Evolutionary conservation across 2,329 filamentous ascomycete genomes (phyloP).

Genomic region (Alternaria brassicae): DNA sequence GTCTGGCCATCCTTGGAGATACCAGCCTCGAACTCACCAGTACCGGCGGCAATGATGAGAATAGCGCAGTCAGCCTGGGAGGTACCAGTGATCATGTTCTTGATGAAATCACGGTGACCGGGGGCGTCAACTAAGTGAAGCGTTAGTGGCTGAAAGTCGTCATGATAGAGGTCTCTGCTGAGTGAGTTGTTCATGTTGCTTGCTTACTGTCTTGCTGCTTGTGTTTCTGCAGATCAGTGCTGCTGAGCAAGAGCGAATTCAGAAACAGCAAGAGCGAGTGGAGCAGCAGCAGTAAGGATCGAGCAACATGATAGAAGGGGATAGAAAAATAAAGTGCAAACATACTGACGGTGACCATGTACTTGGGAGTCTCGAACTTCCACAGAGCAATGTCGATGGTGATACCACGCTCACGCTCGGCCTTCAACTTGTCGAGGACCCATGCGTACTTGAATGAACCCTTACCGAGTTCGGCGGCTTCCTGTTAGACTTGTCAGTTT

Average conservation of each 20-base stretch:
- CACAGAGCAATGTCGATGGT: slow-evolving; percentile 99
- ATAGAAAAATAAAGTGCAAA: background rate
- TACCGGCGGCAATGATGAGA: slow-evolving; percentile 99
- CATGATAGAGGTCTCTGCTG: background rate
- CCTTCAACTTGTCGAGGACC: slow-evolving; percentile 99
- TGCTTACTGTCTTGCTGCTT: too few species aligned
- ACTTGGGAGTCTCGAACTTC: slow-evolving; percentile 97
- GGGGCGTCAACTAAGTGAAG: slow-evolving; percentile 70
- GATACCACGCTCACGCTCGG: slow-evolving; percentile 99
- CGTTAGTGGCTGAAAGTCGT: slow-evolving; percentile 1
- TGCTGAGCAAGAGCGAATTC: too few species aligned
- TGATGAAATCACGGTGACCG: slow-evolving; percentile 99
- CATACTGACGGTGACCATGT: background rate
- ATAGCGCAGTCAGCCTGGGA: slow-evolving; percentile 99
- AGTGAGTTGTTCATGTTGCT: too few species aligned
- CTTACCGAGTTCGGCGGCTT: slow-evolving; percentile 99
- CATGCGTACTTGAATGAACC: slow-evolving; percentile 99
- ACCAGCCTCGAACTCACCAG: slow-evolving; percentile 99
- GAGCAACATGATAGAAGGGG: background rate
- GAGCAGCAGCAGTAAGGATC: background rate
- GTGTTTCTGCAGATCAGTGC: too few species aligned
- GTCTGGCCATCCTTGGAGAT: slow-evolving; percentile 99
- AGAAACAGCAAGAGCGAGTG: too few species aligned
- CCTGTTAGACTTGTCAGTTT: slow-evolving; percentile 63
- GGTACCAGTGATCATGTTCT: slow-evolving; percentile 99